Conservation (phyloP, 192 early-diverging fungal genomes). For the Entomortierella parvispora region DNA sequence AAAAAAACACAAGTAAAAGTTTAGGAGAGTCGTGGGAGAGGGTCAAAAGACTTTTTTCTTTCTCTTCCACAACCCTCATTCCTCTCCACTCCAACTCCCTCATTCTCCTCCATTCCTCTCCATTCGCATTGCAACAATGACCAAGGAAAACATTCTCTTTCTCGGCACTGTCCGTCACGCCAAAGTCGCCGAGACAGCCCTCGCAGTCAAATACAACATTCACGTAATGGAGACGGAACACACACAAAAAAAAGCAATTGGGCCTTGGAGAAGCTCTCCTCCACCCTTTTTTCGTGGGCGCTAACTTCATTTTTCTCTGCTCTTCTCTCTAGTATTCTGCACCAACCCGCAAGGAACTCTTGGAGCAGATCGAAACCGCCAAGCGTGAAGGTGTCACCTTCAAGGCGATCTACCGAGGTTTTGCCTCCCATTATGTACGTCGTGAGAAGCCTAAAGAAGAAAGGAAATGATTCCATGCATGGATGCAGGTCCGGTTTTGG, state of each 20-base stretch:
- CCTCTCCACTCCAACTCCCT: background rate
- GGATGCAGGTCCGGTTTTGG: background rate
- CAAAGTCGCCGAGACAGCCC: conserved; percentile 23
- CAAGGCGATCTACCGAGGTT: conserved; percentile 44
- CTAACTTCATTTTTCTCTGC: background rate
- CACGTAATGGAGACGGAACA: conserved; percentile 15
- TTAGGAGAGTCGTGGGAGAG: background rate
- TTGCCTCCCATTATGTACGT: conserved; percentile 48
- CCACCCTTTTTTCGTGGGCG: background rate
- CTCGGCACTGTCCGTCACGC: conserved; percentile 39
- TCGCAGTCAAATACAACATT: conserved; percentile 38
- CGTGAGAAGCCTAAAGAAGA: no score
- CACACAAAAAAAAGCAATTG: background rate
- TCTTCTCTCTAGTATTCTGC: conserved; percentile 31
- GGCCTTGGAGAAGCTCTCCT: background rate
- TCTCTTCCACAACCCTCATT: background rate
- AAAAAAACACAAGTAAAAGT: background rate
- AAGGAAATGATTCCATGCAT: no score
- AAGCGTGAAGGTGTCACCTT: conserved; percentile 30
- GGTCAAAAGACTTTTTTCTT: background rate
- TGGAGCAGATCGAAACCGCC: conserved; percentile 27
- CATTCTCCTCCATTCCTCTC: background rate
- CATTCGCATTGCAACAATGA: conserved; percentile 11
- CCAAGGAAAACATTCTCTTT: conserved; percentile 45
- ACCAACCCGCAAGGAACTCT: conserved; percentile 18